Evolutionary conservation across 441 rosid genomes (phyloP).

Genomic region (Brassica hybrid): DNA sequence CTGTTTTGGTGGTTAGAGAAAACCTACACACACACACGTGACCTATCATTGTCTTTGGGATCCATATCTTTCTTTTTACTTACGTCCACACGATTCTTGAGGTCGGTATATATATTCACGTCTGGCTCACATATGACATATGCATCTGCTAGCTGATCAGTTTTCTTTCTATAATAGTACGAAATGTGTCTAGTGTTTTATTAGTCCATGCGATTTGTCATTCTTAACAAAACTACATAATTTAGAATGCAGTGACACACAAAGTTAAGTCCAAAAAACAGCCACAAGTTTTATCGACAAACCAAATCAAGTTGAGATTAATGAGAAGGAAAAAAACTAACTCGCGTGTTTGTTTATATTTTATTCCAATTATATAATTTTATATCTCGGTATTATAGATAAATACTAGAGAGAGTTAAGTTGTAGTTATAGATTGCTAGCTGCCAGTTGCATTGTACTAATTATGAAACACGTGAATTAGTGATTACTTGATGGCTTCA

Average conservation of each 20-base stretch:
- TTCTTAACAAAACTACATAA: conserved; percentile 10
- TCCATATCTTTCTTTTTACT: conserved; percentile 23
- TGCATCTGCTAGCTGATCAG: background rate
- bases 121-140: background rate
- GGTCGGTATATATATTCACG: conserved; percentile 4
- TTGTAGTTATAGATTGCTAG: conserved; percentile 23
- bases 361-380: background rate
- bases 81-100: conserved; percentile 26
- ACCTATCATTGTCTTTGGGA: conserved; percentile 24
- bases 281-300: background rate
- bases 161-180: background rate
- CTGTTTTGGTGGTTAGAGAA: conserved; percentile 28
- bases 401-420: background rate
- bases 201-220: background rate
- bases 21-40: conserved; percentile 30
- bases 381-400: background rate
- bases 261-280: background rate
- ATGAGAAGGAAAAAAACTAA: background rate
- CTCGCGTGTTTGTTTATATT: background rate
- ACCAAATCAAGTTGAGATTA: conserved; percentile 18
- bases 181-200: background rate
- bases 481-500: conserved; percentile 32
- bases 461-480: conserved; percentile 34
- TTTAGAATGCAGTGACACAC: background rate
- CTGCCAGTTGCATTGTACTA: conserved; percentile 36